phyloP scores from a whole-genome alignment of 805 yeast species.

The Phaffomyces opuntiae region DNA sequence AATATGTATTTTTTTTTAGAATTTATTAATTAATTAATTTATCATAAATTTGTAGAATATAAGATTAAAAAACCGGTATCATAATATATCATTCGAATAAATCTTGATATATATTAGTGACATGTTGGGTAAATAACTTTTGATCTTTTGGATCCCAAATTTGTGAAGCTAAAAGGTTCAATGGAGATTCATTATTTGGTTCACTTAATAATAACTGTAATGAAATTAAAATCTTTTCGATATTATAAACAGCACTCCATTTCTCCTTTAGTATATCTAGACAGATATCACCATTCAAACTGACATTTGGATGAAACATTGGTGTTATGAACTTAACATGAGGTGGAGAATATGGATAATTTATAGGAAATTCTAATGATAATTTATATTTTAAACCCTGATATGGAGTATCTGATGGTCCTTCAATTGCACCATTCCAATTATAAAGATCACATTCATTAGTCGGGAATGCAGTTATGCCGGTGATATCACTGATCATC shows the following conservation, averaged over 20 bases:
- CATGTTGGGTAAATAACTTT: conserved; percentile 34
- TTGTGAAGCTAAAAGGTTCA: conserved; percentile 41
- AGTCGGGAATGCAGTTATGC: conserved; percentile 48
- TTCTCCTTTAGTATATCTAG: conserved; percentile 56
- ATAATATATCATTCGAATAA: not conserved
- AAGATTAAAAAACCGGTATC: not conserved
- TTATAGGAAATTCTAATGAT: not conserved
- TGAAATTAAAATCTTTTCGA: conserved; percentile 51
- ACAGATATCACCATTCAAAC: conserved; percentile 58
- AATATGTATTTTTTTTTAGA: too few relatives aligned
- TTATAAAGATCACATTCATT: conserved; percentile 45
- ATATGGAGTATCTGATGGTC: conserved; percentile 46
- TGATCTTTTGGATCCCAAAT: conserved; percentile 30
- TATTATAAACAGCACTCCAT: conserved; percentile 60
- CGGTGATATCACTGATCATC: conserved; percentile 43
- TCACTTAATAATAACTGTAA: conserved; percentile 55
- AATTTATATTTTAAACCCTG: not conserved
- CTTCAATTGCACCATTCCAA: conserved; percentile 32
- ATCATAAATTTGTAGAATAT: not conserved
- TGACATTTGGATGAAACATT: conserved; percentile 42
- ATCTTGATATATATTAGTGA: not conserved
- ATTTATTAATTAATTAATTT: not conserved
- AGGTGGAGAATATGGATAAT: conserved; percentile 39
- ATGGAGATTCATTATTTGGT: conserved; percentile 52
- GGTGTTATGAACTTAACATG: conserved; percentile 45